Evolutionary conservation across 768 basidiomycete species (phyloP), one percentile per base, ranked within the genome.

Genomic region (Mycena indigotica): DNA sequence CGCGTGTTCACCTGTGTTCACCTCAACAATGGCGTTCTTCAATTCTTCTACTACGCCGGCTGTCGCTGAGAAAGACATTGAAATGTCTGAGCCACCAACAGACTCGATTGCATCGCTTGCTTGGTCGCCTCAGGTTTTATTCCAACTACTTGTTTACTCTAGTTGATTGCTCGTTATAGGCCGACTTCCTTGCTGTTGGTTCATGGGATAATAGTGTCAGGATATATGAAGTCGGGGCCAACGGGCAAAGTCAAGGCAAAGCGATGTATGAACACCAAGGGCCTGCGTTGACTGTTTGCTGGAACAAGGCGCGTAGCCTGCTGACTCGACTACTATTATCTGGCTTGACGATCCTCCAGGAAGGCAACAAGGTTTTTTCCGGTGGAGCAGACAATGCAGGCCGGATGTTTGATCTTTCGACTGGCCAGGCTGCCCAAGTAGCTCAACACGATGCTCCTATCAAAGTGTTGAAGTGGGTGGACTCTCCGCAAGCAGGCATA

Each of bases 361-460:
- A 94, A 55, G 95, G 95, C 23, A 88, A 84, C 65, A 93, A 93
- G 74, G 79, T 95, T 30, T 84, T 97, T 64, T 97, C 95, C 16
- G 93, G 89, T 6, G 95, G 96, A 53, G 91, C 91, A 10, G 96
- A 99, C 78, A 97, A 98, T 72, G 89, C 92, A 0, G 96, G 85
- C 19, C 85, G 93, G 58, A 89, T 93, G 85, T 95, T 88, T 72
- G 96, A 98, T 71, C 80, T 95, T 35, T 79, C 83, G n/a, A 94
- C 93, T 2, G 93, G 92, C 1, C 88, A 89, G 67, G 68, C 86
- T 0, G 79, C 81, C 4, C 93, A 95, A 69, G 87, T 96, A 41
- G 94, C 92, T 23, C 89, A 88, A 57, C 95, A 98, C 61, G 94
- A 97, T 70, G 91, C 87, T 50, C 91, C 91, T 15, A 84, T 96